Evolutionary conservation across 306 rosid genomes (phyloP).

Genomic region (Hippophae tibetana): DNA sequence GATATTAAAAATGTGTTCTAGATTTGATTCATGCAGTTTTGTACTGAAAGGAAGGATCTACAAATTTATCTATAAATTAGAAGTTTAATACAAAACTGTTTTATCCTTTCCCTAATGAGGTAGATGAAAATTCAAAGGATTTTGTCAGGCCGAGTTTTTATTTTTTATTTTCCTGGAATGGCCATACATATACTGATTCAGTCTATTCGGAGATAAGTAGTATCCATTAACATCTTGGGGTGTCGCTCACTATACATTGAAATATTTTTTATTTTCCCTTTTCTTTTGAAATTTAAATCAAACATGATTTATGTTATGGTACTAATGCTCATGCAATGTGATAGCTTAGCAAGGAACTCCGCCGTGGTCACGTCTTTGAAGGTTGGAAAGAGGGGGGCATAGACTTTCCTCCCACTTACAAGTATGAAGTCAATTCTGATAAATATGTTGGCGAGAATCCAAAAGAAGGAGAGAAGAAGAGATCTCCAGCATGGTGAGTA

Average conservation of each 20-base stretch:
- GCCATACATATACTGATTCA: no score
- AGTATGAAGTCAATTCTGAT: conserved; percentile 63
- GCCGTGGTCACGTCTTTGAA: conserved; percentile 63
- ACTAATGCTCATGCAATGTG: conserved; percentile 15
- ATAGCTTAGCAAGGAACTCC: conserved; percentile 69
- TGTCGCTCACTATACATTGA: no score
- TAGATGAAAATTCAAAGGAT: no score
- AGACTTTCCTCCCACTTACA: conserved; percentile 89
- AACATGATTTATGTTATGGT: not conserved
- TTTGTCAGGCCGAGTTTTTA: no score
- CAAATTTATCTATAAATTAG: no score
- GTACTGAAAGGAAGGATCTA: no score
- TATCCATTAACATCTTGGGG: no score
- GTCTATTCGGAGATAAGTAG: no score
- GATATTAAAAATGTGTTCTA: not conserved
- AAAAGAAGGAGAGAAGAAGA: conserved; percentile 78
- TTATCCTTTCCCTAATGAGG: no score
- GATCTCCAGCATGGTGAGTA: conserved; percentile 95
- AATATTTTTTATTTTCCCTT: not conserved
- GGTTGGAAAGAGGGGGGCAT: conserved; percentile 91
- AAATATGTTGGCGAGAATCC: conserved; percentile 67
- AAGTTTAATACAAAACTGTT: no score
- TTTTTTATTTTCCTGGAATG: no score
- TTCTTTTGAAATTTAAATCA: not conserved
- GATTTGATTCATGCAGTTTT: not conserved